Conservation (phyloP, 371 early-diverging fungal species). For the Sanchytrium tribonematis region DNA sequence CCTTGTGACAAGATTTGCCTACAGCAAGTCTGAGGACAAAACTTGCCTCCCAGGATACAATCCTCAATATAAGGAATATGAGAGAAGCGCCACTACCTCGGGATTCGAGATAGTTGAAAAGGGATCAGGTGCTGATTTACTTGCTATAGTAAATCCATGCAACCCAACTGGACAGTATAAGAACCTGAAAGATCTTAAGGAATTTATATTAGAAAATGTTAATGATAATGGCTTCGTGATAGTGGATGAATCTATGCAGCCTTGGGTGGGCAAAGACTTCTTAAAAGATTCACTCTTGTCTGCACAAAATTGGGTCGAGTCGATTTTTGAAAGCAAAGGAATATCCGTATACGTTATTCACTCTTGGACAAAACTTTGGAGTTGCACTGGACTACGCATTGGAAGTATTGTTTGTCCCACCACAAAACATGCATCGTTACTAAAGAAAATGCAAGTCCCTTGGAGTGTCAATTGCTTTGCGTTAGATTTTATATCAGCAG, state of each 20-base stretch:
- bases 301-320: conserved; percentile 24
- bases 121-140: conserved; percentile 20
- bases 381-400: conserved; percentile 54
- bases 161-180: conserved; percentile 62
- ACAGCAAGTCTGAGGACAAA: conserved; percentile 32
- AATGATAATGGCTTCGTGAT: conserved; percentile 30
- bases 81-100: conserved; percentile 43
- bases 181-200: conserved; percentile 27
- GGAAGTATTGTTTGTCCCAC: conserved; percentile 59
- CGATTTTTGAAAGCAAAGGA: conserved; percentile 24
- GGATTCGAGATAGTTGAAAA: conserved; percentile 23
- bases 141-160: conserved; percentile 53
- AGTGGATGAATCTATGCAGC: conserved; percentile 60
- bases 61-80: conserved; percentile 54
- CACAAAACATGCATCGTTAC: conserved; percentile 25
- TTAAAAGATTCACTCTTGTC: conserved; percentile 39
- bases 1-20: conserved; percentile 39
- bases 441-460: conserved; percentile 46
- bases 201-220: conserved; percentile 33
- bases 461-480: conserved; percentile 65
- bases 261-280: conserved; percentile 43
- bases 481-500: conserved; percentile 39
- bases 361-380: conserved; percentile 72
- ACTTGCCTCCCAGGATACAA: conserved; percentile 53
- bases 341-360: conserved; percentile 52